Evolutionary conservation across 2,329 filamentous ascomycete genomes (phyloP).

Genomic region (Alternaria brassicae): DNA sequence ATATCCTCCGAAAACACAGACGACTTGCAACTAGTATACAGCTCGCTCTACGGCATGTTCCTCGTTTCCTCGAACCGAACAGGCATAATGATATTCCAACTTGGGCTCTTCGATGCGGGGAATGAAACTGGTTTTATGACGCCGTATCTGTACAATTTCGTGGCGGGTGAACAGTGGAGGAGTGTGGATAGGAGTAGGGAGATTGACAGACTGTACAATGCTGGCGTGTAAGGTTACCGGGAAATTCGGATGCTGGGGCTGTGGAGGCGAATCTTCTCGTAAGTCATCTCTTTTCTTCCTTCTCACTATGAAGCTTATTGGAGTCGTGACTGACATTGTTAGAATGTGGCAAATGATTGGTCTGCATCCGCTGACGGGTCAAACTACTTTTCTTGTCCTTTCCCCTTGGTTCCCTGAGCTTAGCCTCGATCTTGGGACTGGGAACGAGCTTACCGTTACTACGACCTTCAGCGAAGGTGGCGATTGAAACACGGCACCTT

Average conservation of each 20-base stretch:
- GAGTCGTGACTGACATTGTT: constrained; percentile 4
- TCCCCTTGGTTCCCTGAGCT: constrained; percentile 56
- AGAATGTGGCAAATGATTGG: constrained; percentile 45
- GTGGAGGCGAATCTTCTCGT: constrained; percentile 71
- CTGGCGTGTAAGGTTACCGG: constrained; percentile 64
- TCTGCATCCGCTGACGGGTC: constrained; percentile 62
- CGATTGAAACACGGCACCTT: constrained; percentile 58
- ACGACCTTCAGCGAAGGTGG: constrained; percentile 53
- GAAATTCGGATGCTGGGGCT: constrained; percentile 74
- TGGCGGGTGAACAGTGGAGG: constrained; percentile 63
- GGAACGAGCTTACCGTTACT: constrained; percentile 63
- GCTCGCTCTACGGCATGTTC: constrained; percentile 73
- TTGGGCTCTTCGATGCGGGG: constrained; percentile 67
- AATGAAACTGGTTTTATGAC: constrained; percentile 73
- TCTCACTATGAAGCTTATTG: neutral
- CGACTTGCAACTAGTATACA: constrained; percentile 69
- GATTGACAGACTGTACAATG: constrained; percentile 65
- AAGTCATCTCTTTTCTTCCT: neutral
- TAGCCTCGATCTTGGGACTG: constrained; percentile 64
- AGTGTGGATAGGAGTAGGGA: constrained; percentile 65
- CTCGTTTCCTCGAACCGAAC: constrained; percentile 74
- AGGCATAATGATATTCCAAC: constrained; percentile 66
- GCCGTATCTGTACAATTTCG: constrained; percentile 74
- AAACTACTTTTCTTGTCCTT: constrained; percentile 71
- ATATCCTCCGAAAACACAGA: constrained; percentile 64